Base-by-base conservation (phyloP, 2,329 filamentous ascomycete species). In the Rhynchosporium graminicola region DNA sequence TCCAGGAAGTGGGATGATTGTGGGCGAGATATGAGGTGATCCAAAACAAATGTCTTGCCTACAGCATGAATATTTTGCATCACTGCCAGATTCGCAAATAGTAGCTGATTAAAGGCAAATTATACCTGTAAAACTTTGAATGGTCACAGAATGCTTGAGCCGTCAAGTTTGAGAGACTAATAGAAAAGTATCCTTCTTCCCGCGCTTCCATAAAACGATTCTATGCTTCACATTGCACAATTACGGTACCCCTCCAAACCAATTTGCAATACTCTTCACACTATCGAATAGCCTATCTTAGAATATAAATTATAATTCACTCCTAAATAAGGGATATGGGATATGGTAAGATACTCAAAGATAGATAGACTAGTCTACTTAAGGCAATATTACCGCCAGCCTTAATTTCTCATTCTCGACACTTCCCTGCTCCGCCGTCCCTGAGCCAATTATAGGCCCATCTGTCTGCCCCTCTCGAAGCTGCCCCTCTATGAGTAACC, bases 321-420 rank as follows among this genome's bases (percentile, higher is more conserved):
- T 6, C 33, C 33, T n/a, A 45, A n/a, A 45, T n/a, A 45, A n/a
- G 42, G 33, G 9, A 36, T 20, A 20, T 20, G 1, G 20, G 20
- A 20, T 20, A 20, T 20, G 20, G 20, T 20, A 20, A 20, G 20
- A 20, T 20, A 20, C 20, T 20, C 20, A 20, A 20, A 20, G 20
- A 20, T 20, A 20, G 20, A 20, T 20, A 36, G 6, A 31, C 51
- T 57, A 61, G 33, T 29, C 48, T 43, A 52, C 40, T 59, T 56
- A 1, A 4, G 46, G 54, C 50, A 63, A n/a, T 56, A 59, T 45
- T 57, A 20, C 6, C 56, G 46, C 50, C 50, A 50, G 28, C 59
- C 61, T 48, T 60, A 60, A 57, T 63, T 59, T 48, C 64, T 50
- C 42, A 57, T 36, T 60, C 59, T 46, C 48, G 31, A 52, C 52